Evolutionary conservation across 2,329 filamentous ascomycete species (phyloP).

Genomic region (Colletotrichum coccodes): DNA sequence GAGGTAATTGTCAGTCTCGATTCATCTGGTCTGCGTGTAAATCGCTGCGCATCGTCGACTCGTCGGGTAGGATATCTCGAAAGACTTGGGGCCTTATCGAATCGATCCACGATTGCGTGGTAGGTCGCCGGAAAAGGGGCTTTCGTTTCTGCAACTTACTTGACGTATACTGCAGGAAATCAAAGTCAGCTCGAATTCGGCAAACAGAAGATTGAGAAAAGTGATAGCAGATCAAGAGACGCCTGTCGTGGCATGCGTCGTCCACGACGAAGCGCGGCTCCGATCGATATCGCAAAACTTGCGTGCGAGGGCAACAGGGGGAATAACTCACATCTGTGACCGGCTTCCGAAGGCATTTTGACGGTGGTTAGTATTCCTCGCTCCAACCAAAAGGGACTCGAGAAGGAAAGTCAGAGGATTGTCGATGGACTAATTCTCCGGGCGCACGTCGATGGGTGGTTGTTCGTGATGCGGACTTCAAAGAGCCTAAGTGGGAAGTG

Average conservation of each 20-base stretch:
- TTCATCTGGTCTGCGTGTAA: not conserved
- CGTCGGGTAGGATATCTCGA: not conserved
- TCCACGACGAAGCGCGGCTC: not conserved
- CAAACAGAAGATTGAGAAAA: not conserved
- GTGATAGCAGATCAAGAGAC: constrained; percentile 1
- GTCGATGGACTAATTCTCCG: constrained; percentile 44
- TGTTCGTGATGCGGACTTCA: constrained; percentile 24
- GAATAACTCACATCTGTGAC: constrained; percentile 83
- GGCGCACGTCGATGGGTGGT: constrained; percentile 31
- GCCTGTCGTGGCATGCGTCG: not conserved
- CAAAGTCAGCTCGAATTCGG: constrained; percentile 48
- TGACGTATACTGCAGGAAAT: constrained; percentile 78
- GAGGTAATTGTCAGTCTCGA: constrained; percentile 19
- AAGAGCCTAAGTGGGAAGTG: not conserved
- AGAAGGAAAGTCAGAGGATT: constrained; percentile 51
- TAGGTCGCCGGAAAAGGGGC: constrained; percentile 4
- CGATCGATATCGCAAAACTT: constrained; percentile 7
- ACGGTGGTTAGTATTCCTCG: constrained; percentile 59
- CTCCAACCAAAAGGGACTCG: constrained; percentile 55
- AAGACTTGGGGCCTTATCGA: not conserved
- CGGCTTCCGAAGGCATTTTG: constrained; percentile 90
- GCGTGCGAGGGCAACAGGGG: constrained; percentile 2
- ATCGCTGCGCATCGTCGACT: constrained; percentile 1
- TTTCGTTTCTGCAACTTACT: constrained; percentile 69
- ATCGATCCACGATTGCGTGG: not conserved